Conservation (phyloP, 345 rosid species). For the Carallia brachiata region DNA sequence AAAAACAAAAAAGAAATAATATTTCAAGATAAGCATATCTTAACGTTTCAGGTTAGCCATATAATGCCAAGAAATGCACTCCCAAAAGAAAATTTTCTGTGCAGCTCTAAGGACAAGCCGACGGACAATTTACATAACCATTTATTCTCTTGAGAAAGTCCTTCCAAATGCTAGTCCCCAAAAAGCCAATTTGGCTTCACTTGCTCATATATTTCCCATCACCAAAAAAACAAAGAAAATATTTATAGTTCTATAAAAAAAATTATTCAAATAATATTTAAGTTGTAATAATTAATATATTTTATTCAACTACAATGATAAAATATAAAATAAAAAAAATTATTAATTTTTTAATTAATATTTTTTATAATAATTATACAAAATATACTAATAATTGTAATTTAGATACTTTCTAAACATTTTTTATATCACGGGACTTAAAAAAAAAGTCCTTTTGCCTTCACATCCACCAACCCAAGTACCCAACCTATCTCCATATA, state of each 20-base stretch:
- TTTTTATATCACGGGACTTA: no score
- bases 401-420: no score
- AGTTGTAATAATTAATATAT: no score
- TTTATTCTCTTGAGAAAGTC: conserved; percentile 33
- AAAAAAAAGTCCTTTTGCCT: conserved; percentile 42
- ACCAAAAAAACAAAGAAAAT: no score
- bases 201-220: conserved; percentile 20
- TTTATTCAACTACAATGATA: no score
- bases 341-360: no score
- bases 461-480: conserved; percentile 43
- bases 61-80: conserved; percentile 13
- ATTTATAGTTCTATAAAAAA: no score
- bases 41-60: no score
- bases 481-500: conserved; percentile 2
- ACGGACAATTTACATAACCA: conserved; percentile 39
- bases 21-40: conserved; percentile 10
- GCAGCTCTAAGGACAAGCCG: conserved; percentile 26
- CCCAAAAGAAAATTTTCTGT: conserved; percentile 26
- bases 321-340: no score
- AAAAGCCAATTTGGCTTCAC: conserved; percentile 27
- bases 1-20: conserved; percentile 12
- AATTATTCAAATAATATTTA: no score
- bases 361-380: no score
- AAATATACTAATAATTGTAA: no score
- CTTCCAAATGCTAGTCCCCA: conserved; percentile 53